Conservation (phyloP, 2,329 filamentous ascomycete genomes). For the Colletotrichum godetiae region DNA sequence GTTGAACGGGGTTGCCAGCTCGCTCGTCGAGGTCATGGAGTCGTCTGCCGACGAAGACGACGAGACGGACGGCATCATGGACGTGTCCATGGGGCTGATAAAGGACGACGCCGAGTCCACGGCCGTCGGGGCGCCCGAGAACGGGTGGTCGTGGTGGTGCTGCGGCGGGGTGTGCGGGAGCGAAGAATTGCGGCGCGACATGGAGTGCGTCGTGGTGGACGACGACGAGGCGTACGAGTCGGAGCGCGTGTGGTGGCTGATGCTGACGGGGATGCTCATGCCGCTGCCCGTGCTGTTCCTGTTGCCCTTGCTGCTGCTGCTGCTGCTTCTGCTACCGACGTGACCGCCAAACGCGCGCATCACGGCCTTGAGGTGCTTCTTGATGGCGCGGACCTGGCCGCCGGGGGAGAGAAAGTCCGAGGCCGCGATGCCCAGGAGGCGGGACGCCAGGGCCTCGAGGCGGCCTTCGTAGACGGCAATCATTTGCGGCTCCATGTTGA, state of each 20-base stretch:
- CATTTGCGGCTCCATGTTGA: constrained; percentile 38
- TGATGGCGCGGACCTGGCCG: constrained; percentile 37
- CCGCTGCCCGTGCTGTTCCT: not conserved
- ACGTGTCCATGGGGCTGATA: constrained; percentile 36
- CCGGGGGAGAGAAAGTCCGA: constrained; percentile 43
- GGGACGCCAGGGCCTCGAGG: constrained; percentile 40
- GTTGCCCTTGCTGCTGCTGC: not conserved
- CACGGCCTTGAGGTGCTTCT: constrained; percentile 45
- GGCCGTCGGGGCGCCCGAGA: constrained; percentile 35
- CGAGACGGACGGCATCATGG: constrained; percentile 13
- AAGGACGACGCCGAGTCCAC: constrained; percentile 27
- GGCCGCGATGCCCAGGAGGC: constrained; percentile 43
- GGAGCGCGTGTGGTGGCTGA: not conserved
- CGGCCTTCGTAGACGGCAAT: constrained; percentile 39
- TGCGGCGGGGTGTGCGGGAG: constrained; percentile 40
- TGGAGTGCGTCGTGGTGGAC: constrained; percentile 35
- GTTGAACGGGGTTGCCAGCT: constrained; percentile 34
- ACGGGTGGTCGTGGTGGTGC: constrained; percentile 29
- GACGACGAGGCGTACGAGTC: constrained; percentile 5
- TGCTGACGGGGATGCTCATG: not conserved
- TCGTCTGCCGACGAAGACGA: constrained; percentile 15
- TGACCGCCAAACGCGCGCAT: constrained; percentile 37
- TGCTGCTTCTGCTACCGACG: not conserved
- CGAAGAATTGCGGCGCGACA: constrained; percentile 35
- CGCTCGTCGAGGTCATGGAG: constrained; percentile 39